Conservation (phyloP, 2,329 filamentous ascomycete genomes). For the Podosphaera aphanis region DNA sequence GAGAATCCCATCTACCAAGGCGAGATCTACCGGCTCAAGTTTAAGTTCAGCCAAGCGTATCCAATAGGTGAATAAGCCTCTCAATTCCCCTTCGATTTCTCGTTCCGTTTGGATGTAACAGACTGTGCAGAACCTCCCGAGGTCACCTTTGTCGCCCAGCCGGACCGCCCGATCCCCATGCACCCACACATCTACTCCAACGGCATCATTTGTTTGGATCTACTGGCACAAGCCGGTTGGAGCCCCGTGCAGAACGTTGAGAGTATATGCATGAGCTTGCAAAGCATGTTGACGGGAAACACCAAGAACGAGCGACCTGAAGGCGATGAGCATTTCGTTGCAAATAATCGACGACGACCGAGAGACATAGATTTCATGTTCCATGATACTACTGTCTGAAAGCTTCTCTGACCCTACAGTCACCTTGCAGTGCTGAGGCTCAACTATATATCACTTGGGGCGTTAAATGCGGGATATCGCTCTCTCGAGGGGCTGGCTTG, state of each 20-base stretch:
- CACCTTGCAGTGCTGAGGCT: no score
- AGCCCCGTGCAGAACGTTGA: conserved; percentile 93
- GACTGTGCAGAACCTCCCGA: conserved; percentile 60
- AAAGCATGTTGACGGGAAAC: conserved; percentile 96
- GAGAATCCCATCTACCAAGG: conserved; percentile 67
- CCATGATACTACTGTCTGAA: conserved; percentile 54
- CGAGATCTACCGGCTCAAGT: conserved; percentile 65
- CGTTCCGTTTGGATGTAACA: neutral
- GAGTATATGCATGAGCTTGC: conserved; percentile 87
- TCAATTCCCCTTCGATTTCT: neutral
- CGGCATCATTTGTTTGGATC: conserved; percentile 91
- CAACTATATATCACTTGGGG: no score
- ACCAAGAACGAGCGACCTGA: conserved; percentile 73
- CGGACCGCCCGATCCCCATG: conserved; percentile 55
- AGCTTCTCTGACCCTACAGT: no score
- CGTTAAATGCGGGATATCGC: no score
- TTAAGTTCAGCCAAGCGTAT: conserved; percentile 63
- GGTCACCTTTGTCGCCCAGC: conserved; percentile 57
- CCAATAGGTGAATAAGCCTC: conserved; percentile 48
- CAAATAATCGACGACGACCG: conserved; percentile 53
- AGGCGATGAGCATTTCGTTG: conserved; percentile 75
- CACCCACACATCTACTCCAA: conserved; percentile 96
- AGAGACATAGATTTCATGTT: conserved; percentile 85
- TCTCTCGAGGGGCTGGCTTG: no score
- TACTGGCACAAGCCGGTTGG: conserved; percentile 75